Conservation (phyloP, 2,329 filamentous ascomycete species). For the Trichocomaceae sp. region DNA sequence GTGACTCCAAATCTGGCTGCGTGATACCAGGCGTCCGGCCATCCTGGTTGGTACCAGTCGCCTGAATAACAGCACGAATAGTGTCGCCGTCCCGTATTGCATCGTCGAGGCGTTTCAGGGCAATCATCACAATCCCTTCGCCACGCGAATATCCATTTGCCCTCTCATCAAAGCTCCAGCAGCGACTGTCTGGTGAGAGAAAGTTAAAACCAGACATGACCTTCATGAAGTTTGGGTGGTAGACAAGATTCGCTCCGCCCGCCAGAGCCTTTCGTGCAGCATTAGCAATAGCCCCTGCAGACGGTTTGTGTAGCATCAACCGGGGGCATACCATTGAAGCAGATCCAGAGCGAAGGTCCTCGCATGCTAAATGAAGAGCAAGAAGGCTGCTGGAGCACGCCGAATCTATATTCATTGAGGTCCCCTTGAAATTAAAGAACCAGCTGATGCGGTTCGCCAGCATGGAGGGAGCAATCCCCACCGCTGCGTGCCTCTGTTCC, state of each 20-base stretch:
- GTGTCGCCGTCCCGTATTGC: conserved; percentile 42
- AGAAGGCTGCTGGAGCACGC: conserved; percentile 20
- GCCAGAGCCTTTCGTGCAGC: conserved; percentile 21
- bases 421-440: conserved; percentile 23
- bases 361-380: conserved; percentile 23
- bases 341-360: conserved; percentile 21
- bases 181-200: conserved; percentile 16
- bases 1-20: conserved; percentile 27
- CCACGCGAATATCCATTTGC: conserved; percentile 47
- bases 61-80: conserved; percentile 32
- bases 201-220: conserved; percentile 12
- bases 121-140: conserved; percentile 44
- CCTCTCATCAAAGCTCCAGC: conserved; percentile 20
- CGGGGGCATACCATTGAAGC: conserved; percentile 8
- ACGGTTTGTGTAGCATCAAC: too few species aligned
- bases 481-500: conserved; percentile 10
- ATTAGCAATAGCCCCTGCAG: too few species aligned
- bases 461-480: conserved; percentile 3
- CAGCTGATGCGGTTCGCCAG: conserved; percentile 24
- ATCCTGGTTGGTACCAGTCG: conserved; percentile 26
- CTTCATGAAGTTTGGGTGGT: conserved; percentile 32
- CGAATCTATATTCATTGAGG: conserved; percentile 22
- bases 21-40: conserved; percentile 25
- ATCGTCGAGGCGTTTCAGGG: conserved; percentile 44
- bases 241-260: conserved; percentile 28